Conservation (phyloP, 768 basidiomycete genomes). For the Gloeopeniophorella convolvens region DNA sequence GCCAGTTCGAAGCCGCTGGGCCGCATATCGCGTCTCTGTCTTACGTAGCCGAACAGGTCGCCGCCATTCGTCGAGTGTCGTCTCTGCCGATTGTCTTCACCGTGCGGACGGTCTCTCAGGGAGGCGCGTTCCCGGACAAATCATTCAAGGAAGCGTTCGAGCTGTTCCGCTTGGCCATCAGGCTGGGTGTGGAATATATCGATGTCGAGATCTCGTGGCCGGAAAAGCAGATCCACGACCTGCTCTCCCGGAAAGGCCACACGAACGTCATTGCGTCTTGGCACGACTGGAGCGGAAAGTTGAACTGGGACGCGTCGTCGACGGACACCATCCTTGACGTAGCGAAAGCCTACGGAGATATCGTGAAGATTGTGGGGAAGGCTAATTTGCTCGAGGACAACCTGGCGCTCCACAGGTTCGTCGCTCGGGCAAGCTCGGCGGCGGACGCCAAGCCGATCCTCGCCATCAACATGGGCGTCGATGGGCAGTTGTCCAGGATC, state of each 20-base stretch:
- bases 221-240: slow-evolving; percentile 48
- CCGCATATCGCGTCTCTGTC: slow-evolving; percentile 54
- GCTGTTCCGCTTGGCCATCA: slow-evolving; percentile 71
- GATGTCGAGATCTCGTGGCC: slow-evolving; percentile 85
- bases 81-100: slow-evolving; percentile 89
- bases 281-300: slow-evolving; percentile 87
- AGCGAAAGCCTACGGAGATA: slow-evolving; percentile 69
- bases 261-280: slow-evolving; percentile 87
- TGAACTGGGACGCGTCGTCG: slow-evolving; percentile 69
- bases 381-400: slow-evolving; percentile 74
- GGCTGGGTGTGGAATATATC: slow-evolving; percentile 84
- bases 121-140: slow-evolving; percentile 84
- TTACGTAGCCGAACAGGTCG: slow-evolving; percentile 79
- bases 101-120: slow-evolving; percentile 80
- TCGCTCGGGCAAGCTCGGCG: slow-evolving; percentile 36
- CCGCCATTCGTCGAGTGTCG: slow-evolving; percentile 68
- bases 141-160: slow-evolving; percentile 65
- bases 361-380: slow-evolving; percentile 89
- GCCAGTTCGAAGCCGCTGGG: slow-evolving; percentile 40
- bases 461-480: slow-evolving; percentile 88
- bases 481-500: slow-evolving; percentile 87
- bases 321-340: slow-evolving; percentile 64
- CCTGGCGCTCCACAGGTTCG: slow-evolving; percentile 70
- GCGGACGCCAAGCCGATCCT: slow-evolving; percentile 73
- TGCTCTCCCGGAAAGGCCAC: slow-evolving; percentile 56